Conservation (phyloP, 148 eudicot genomes). For the Limonium bicolor region DNA sequence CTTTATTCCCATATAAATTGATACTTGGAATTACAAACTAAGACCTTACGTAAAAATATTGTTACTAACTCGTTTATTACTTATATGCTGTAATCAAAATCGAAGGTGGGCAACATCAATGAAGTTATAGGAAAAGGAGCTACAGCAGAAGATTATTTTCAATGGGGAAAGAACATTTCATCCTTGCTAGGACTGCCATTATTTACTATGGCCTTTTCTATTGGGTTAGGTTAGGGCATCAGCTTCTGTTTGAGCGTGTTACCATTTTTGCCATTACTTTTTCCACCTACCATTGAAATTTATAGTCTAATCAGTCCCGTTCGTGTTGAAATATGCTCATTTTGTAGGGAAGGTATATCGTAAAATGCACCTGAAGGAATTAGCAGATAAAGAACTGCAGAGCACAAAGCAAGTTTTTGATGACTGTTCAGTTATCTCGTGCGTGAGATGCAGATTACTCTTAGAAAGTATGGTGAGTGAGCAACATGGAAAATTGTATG, state of each 20-base stretch:
- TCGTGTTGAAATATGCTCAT: no score
- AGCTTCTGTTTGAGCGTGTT: no score
- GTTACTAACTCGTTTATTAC: no score
- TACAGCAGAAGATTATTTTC: slow-evolving; percentile 67
- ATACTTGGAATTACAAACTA: no score
- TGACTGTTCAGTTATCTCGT: slow-evolving; percentile 25
- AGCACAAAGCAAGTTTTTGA: slow-evolving; percentile 33
- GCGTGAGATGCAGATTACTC: slow-evolving; percentile 47
- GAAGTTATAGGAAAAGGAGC: slow-evolving; percentile 72
- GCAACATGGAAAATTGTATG: slow-evolving; percentile 46
- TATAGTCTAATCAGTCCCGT: no score
- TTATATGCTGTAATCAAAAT: no score
- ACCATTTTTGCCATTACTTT: no score
- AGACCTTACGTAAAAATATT: no score
- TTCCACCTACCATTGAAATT: no score
- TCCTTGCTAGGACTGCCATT: slow-evolving; percentile 44
- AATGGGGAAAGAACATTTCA: slow-evolving; percentile 60
- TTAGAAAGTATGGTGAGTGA: slow-evolving; percentile 45
- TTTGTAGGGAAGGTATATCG: slow-evolving; percentile 52
- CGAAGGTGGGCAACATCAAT: slow-evolving; percentile 57
- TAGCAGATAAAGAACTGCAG: slow-evolving; percentile 47
- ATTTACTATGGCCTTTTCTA: slow-evolving; percentile 46
- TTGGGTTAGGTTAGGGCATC: slow-evolving; percentile 40
- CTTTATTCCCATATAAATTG: no score
- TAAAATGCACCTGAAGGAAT: slow-evolving; percentile 38